Base-by-base conservation (phyloP, 345 rosid genomes). In the Brassica cretica region DNA sequence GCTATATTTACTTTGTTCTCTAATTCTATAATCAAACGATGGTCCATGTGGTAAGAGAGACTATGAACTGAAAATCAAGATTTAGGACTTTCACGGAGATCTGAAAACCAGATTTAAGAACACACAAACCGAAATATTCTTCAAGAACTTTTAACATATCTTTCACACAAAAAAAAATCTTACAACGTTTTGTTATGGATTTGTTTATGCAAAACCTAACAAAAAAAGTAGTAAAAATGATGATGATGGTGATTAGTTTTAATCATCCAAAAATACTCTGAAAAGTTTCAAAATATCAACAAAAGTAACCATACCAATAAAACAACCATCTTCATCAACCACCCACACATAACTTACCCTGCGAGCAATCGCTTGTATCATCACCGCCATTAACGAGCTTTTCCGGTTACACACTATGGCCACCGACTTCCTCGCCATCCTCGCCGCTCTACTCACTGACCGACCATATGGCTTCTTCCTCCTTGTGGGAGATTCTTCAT, bases 291-390 rank as follows among this genome's bases (percentile, higher is more conserved):
- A 81, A 80, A 94, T 81, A 59, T 84, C 83, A 66, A 81, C 77
- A 77, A 94, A 94, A 11, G 91, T 91, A 12, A 94, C 98, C 66
- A 92, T 88, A 53, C 98, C 98, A 53, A 87, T 85, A 82, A 94
- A 83, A 75, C 89, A 85, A 68, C 87, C 86, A 66, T 91, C 98
- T 12, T 89, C 89, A 67, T 94, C 96, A n/a, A 84, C 55, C 37
- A 94, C 98, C 98, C 98, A 94, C 55, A 89, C 94, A 44, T 92
- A 89, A 24, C 87, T 94, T 79, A 91, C 94, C 37, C 98, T 86
- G 25, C 88, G 94, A 21, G 98, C 82, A 44, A 91, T 87, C 30
- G 95, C 98, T 75, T 94, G 98, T 68, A 94, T 85, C 98, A 94
- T 91, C 62, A 92, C 97, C 2, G 98, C 98, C 64, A 91, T 88